These are phyloP conservation scores for Rhododendron griersonianum DNA, from an alignment of 148 eudicot species.

Conservation along the genomic window DNA sequence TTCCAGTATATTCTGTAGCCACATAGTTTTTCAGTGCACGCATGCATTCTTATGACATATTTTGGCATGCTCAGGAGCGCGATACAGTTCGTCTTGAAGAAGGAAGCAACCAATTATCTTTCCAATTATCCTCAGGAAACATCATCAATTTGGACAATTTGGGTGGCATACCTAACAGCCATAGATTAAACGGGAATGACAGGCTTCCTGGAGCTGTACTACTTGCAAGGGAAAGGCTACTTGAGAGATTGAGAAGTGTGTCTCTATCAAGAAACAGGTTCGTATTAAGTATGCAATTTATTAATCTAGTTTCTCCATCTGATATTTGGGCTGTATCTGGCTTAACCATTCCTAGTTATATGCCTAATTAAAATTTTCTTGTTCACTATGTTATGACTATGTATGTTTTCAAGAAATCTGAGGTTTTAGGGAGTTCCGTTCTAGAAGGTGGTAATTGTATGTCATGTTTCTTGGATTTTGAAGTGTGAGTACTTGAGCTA, in stretches of 20 bases:
- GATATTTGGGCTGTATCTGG: neutral
- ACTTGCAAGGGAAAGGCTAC: conserved; percentile 91
- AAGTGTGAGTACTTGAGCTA: neutral
- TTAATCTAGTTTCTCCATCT: neutral
- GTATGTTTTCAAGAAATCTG: neutral
- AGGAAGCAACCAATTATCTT: conserved; percentile 29
- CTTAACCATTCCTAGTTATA: neutral
- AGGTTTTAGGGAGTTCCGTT: neutral
- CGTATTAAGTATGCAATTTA: conserved; percentile 1
- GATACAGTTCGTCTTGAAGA: conserved; percentile 35
- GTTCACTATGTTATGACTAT: neutral
- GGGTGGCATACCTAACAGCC: conserved; percentile 19
- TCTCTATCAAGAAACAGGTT: conserved; percentile 63
- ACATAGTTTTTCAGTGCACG: neutral
- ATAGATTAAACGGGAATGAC: conserved; percentile 33
- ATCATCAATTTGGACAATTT: conserved; percentile 21
- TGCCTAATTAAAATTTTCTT: neutral
- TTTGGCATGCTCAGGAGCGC: conserved; percentile 35
- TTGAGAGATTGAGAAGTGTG: conserved; percentile 76
- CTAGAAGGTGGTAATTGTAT: neutral
- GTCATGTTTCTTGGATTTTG: neutral
- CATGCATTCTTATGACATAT: neutral
- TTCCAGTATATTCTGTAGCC: neutral
- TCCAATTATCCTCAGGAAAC: conserved; percentile 25
- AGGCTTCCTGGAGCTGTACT: conserved; percentile 84